Base-by-base conservation (phyloP, 345 rosid genomes). In the Salix suchowensis region DNA sequence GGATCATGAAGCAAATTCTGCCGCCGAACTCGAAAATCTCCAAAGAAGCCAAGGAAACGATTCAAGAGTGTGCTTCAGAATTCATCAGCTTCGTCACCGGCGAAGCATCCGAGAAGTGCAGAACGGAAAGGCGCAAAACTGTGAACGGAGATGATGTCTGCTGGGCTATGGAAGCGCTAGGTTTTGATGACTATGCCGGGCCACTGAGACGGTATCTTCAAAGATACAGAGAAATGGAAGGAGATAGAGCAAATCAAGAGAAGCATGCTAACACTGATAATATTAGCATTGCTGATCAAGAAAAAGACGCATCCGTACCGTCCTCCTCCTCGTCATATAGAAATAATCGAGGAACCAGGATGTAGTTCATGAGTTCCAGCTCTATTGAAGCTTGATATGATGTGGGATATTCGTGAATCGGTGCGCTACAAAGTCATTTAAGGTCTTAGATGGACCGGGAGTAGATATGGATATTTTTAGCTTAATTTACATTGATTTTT, bases 61-160 rank as follows among this genome's bases (percentile, higher is more conserved):
- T 76, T 73, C 79, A 76, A 61, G 79, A 76, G 28, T 76, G 79
- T 62, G 79, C 69, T 40, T 76, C 79, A 1, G 79, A 76, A 73
- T 76, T 76, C 42, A 76, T 76, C 8, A 76, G 79, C 68, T 76
- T 76, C 28, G 79, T 76, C 54, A 76, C 79, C 40, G 42, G 79
- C 26, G 79, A 76, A 28, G 79, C 79, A 7, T 76, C 79, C 15
- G 79, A 76, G 28, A 76, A 68, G 79, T 68, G 79, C 55, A 34
- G 42, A 70, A 58, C 58, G 58, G 79, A 76, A 23, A 55, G 74
- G 54, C 67, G 73, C 7, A 76, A 76, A 58, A 76, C 79, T 1
- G 73, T 76, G 26, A 68, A 76, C 18, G 79, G 73, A 34, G 79
- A 76, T 42, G 79, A 76, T 30, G 55, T 76, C 30, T 76, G 79